Percentiles rank a stretch among this genome's conserved stretches.
Evolutionary conservation across 1,139 yeast genomes (phyloP).

Genomic region (Sugiyamaella grinbergsii): DNA sequence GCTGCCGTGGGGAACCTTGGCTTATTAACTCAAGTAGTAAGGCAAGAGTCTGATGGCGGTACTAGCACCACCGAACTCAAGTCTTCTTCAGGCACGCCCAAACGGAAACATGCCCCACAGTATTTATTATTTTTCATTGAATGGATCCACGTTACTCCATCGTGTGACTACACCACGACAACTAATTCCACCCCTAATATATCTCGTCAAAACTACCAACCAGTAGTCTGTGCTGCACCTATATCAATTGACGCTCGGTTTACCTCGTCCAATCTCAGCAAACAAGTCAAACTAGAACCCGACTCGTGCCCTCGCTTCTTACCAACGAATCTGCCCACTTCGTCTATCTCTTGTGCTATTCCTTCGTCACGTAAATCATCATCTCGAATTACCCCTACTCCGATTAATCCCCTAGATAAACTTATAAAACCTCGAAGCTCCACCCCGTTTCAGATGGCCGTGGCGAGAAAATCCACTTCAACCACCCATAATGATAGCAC

Average conservation of each 20-base stretch:
- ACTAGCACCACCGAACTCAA: not conserved
- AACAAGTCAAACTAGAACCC: slow-evolving; percentile 7
- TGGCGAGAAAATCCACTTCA: slow-evolving; percentile 20
- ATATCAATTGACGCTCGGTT: slow-evolving; percentile 6
- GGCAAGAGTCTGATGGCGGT: not conserved
- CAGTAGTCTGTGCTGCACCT: slow-evolving; percentile 18
- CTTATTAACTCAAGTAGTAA: slow-evolving; percentile 14
- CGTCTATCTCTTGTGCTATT: not conserved
- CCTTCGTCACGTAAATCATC: not conserved
- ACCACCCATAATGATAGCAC: slow-evolving; percentile 19
- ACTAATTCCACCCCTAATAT: not conserved
- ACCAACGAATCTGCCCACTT: not conserved
- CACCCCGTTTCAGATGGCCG: slow-evolving; percentile 25
- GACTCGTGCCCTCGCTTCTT: slow-evolving; percentile 14
- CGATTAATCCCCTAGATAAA: slow-evolving; percentile 15
- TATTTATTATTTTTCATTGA: slow-evolving; percentile 19
- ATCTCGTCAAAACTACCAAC: not conserved
- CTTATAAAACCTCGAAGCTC: slow-evolving; percentile 18
- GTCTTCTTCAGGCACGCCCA: no score
- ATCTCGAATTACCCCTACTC: slow-evolving; percentile 1
- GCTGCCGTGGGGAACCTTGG: slow-evolving; percentile 25
- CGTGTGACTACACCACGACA: not conserved
- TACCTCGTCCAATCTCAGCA: not conserved
- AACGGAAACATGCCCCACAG: slow-evolving; percentile 1
- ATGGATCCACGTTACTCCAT: slow-evolving; percentile 9